These are phyloP conservation scores for Aspergillus fijiensis DNA, from an alignment of 2,329 filamentous ascomycete genomes.

Conservation along the genomic window DNA sequence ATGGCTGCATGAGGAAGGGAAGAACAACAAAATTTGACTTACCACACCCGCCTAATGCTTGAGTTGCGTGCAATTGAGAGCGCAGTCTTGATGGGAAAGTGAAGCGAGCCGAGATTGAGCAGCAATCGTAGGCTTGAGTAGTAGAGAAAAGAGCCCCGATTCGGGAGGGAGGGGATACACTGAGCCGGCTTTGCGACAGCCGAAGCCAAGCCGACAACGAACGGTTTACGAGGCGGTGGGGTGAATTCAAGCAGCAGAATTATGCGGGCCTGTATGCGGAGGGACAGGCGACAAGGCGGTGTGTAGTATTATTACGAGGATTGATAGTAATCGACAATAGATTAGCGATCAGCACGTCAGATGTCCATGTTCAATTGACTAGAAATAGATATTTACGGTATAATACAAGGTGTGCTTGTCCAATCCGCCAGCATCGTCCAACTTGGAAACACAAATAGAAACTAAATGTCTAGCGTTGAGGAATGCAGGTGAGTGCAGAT, in stretches of 20 bases:
- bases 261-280: not conserved
- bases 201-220: not conserved
- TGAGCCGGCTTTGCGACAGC: constrained; percentile 3
- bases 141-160: not conserved
- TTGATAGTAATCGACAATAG: not conserved
- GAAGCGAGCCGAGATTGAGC: not conserved
- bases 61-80: not conserved
- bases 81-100: not conserved
- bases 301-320: not conserved
- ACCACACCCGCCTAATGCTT: not conserved
- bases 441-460: not conserved
- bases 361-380: not conserved
- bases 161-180: not conserved
- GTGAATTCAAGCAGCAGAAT: not conserved
- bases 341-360: not conserved
- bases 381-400: constrained; percentile 2
- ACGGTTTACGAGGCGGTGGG: not conserved
- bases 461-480: not conserved
- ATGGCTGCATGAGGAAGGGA: not conserved
- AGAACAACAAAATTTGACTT: not conserved
- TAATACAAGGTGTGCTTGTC: not conserved
- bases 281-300: not conserved
- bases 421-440: not conserved
- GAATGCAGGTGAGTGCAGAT: not conserved
- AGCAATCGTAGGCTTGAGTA: not conserved